Evolutionary conservation across 2,329 filamentous ascomycete genomes (phyloP).

Genomic region (Exophiala xenobiotica): DNA sequence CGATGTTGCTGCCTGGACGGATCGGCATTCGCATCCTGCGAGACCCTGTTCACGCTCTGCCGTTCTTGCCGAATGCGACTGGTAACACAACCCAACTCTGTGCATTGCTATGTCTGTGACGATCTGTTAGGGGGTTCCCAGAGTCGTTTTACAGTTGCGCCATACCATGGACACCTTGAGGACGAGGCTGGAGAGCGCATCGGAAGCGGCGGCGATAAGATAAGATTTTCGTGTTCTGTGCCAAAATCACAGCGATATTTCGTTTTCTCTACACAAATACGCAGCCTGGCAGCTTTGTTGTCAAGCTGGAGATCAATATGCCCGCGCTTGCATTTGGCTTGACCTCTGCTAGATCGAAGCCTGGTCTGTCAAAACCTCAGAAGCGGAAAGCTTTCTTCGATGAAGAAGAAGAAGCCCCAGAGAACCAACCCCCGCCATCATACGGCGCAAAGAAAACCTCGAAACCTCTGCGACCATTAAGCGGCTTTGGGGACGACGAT

Average conservation of each 20-base stretch:
- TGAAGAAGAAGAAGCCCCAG: slow-evolving; percentile 39
- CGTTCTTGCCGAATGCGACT: background rate
- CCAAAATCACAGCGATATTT: background rate
- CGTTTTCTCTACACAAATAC: background rate
- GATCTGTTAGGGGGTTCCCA: too few relatives aligned
- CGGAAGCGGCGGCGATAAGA: background rate
- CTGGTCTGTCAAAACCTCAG: slow-evolving; percentile 35
- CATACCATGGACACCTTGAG: too few relatives aligned
- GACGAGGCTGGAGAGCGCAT: too few relatives aligned
- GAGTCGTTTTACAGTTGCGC: too few relatives aligned
- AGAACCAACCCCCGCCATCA: slow-evolving; percentile 19
- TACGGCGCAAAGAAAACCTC: slow-evolving; percentile 32
- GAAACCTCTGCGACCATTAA: slow-evolving; percentile 20
- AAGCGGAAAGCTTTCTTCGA: slow-evolving; percentile 52
- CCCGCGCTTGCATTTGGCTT: slow-evolving; percentile 45
- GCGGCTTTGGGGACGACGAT: slow-evolving; percentile 22
- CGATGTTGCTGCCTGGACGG: background rate
- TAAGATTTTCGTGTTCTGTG: background rate
- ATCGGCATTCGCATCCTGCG: background rate
- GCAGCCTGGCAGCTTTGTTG: background rate
- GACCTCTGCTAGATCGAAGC: slow-evolving; percentile 37
- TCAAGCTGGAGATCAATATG: slow-evolving; percentile 23
- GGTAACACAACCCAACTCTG: too few relatives aligned
- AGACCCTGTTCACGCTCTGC: too few relatives aligned
- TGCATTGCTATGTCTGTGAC: too few relatives aligned